Percentiles rank a stretch among this genome's conserved stretches.
Evolutionary conservation across 1,284 basidiomycete genomes (phyloP).

Genomic region (Fomitopsis palustris): DNA sequence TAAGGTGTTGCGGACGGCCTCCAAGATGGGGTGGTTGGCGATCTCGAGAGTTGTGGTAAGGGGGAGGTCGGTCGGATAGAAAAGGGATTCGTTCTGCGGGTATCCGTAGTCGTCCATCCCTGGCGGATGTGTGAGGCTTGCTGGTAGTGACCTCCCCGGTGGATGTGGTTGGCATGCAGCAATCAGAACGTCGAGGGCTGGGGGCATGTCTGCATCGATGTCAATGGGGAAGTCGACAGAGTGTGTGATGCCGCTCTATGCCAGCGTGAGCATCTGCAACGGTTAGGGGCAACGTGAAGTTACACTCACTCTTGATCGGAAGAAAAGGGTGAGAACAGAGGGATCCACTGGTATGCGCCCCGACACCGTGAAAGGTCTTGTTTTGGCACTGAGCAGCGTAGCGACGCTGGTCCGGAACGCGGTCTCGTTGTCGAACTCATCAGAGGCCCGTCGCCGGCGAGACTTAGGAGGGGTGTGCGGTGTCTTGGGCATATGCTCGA

Average conservation of each 20-base stretch:
- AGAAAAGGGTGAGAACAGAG: conserved; percentile 66
- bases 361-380: conserved; percentile 59
- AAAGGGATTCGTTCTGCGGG: conserved; percentile 56
- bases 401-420: conserved; percentile 55
- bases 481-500: conserved; percentile 46
- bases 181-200: conserved; percentile 76
- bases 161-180: conserved; percentile 68
- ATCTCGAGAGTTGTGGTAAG: conserved; percentile 73
- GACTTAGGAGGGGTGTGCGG: conserved; percentile 21
- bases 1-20: conserved; percentile 63
- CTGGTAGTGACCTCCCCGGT: background rate
- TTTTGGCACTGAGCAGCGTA: conserved; percentile 54
- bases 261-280: conserved; percentile 3
- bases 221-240: conserved; percentile 80
- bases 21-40: conserved; percentile 75
- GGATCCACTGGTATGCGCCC: conserved; percentile 72
- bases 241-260: conserved; percentile 72
- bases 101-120: conserved; percentile 48
- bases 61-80: conserved; percentile 68
- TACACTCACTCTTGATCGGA: conserved; percentile 64
- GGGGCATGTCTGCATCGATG: conserved; percentile 68
- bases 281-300: background rate
- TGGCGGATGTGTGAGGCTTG: conserved; percentile 21
- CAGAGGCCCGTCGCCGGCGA: conserved; percentile 26
- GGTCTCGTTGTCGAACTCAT: conserved; percentile 47